phyloP scores from a whole-genome alignment of 768 basidiomycete genomes.

The Royoungia palumana region DNA sequence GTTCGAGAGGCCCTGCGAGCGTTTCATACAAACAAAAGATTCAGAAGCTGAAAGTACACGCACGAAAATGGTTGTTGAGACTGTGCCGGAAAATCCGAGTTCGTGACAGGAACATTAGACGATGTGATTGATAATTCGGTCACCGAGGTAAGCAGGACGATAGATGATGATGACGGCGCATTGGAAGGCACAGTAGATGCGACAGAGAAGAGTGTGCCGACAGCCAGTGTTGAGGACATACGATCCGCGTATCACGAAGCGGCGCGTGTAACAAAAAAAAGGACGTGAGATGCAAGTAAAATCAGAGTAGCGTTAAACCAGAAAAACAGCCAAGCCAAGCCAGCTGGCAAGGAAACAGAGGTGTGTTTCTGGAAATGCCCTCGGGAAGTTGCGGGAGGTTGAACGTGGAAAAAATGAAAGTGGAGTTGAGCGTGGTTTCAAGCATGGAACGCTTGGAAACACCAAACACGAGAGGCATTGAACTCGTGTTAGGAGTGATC shows the following conservation, averaged over 20 bases:
- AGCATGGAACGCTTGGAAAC: not conserved
- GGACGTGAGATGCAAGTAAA: constrained; percentile 10
- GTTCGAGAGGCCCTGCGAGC: constrained; percentile 11
- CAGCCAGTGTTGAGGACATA: constrained; percentile 22
- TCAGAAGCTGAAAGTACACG: constrained; percentile 14
- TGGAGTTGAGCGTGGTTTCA: not conserved
- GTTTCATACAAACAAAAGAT: constrained; percentile 14
- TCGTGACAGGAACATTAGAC: constrained; percentile 10
- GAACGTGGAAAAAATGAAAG: constrained; percentile 1
- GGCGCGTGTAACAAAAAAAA: constrained; percentile 4
- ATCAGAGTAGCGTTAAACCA: not conserved
- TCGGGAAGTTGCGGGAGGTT: not conserved
- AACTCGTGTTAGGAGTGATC: not conserved
- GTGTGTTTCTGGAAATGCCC: constrained; percentile 5
- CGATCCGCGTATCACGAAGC: constrained; percentile 3
- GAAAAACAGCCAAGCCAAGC: constrained; percentile 2
- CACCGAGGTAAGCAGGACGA: constrained; percentile 25
- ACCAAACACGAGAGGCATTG: not conserved
- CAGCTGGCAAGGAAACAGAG: constrained; percentile 3
- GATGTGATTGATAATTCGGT: constrained; percentile 15
- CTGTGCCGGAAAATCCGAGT: constrained; percentile 9
- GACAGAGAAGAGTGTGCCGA: constrained; percentile 11
- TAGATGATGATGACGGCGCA: constrained; percentile 8
- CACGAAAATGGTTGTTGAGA: constrained; percentile 19
- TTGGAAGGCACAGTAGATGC: constrained; percentile 8